A percentile compares a stretch with the other conserved stretches of the same genome.
These are phyloP conservation scores for Grosmannia clavigera DNA, from an alignment of 2,329 filamentous ascomycete genomes.

Conservation along the genomic window DNA sequence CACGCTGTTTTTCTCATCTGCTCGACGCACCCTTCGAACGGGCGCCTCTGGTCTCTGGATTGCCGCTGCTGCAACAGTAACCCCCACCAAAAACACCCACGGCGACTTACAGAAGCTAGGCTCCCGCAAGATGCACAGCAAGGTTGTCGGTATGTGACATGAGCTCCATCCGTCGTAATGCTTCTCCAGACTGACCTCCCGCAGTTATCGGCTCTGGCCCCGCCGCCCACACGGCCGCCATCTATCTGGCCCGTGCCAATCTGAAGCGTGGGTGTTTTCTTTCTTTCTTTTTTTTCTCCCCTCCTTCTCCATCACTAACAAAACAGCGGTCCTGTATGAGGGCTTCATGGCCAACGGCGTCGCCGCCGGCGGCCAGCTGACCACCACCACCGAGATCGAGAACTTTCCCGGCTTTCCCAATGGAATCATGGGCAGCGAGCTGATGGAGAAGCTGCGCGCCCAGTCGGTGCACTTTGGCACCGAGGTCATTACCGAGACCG, in stretches of 20 bases:
- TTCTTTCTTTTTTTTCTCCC: not conserved
- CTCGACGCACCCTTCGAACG: slow-evolving; percentile 65
- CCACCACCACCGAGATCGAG: slow-evolving; percentile 95
- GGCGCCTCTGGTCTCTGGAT: slow-evolving; percentile 61
- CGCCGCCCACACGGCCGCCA: slow-evolving; percentile 90
- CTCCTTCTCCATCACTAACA: not conserved
- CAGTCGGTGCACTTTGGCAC: slow-evolving; percentile 92
- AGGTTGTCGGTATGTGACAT: slow-evolving; percentile 64
- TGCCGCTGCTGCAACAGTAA: slow-evolving; percentile 53
- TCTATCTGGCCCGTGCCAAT: slow-evolving; percentile 91
- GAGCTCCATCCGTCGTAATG: slow-evolving; percentile 1
- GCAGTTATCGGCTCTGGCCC: slow-evolving; percentile 83
- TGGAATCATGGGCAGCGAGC: slow-evolving; percentile 70
- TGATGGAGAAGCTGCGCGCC: slow-evolving; percentile 93
- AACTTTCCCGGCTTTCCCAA: slow-evolving; percentile 94
- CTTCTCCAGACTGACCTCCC: slow-evolving; percentile 5
- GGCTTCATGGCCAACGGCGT: slow-evolving; percentile 97
- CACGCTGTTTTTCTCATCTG: slow-evolving; percentile 87
- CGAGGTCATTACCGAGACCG: slow-evolving; percentile 83
- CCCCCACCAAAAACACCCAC: slow-evolving; percentile 39
- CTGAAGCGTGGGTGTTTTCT: slow-evolving; percentile 49
- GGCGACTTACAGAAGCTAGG: slow-evolving; percentile 25
- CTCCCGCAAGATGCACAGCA: slow-evolving; percentile 69
- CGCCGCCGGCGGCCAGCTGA: slow-evolving; percentile 90
- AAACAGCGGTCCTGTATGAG: slow-evolving; percentile 75